Base-by-base conservation (phyloP, 495 filamentous ascomycete genomes). In the Lichenothelia convexa region DNA sequence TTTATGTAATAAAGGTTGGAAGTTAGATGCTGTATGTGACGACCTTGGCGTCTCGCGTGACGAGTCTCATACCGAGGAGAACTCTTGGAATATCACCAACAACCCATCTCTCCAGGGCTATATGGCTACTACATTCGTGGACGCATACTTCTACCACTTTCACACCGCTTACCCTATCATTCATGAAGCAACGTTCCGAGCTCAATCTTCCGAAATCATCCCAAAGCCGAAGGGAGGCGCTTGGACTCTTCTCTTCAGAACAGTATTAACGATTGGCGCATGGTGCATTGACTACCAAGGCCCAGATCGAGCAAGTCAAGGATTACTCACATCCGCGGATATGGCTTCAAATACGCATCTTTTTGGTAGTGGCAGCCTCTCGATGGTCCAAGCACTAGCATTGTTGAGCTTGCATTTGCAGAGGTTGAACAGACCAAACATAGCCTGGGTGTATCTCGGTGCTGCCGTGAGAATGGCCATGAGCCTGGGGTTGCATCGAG, bases 401-500 rank as follows among this genome's bases (percentile, higher is more conserved):
- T 32, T 44, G 17, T 34, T 44, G 30, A 32, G 23, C 26, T 33
- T 41, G 48, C 36, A 53, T 57, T 38, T 44, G 42, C 41, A 45
- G 36, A 38, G 42, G 24, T 36, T 34, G 15, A 30, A 41, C 32
- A 34, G 27, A n/a, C 34, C 35, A 27, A 27, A 38, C 38, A 34
- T 34, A 17, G 35, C 23, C 3, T 49, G 33, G 36, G 35, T 57
- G 40, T 49, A 58, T 33, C 41, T 58, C 18, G 61, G 62, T 3
- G 44, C 60, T 16, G 61, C 60, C 7, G 49, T 57, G 23, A 42
- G 58, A 5, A 62, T 66, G 58, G 61, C 58, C 1, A 50, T 66
- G 4, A 58, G 62, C 0, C 38, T 66, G 13, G 60, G 62, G 0
- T 50, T 66, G 6, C 61, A 65, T 43, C 41, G 42, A 31, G 42